Conservation (phyloP, 2,329 filamentous ascomycete species). For the Fusarium sp. region DNA sequence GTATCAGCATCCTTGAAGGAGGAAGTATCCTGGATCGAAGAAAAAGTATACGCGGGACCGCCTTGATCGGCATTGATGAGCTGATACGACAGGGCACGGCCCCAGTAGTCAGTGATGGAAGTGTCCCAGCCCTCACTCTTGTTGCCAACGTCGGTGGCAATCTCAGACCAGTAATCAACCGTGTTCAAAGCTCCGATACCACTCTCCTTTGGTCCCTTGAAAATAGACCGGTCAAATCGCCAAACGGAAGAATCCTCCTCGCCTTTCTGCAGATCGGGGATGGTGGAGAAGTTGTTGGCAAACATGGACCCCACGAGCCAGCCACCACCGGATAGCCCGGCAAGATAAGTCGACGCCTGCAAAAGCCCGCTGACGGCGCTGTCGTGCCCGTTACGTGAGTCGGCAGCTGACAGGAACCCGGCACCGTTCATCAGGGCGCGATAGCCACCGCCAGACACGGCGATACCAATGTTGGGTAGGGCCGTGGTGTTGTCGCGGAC, state of each 20-base stretch:
- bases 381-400: conserved; percentile 63
- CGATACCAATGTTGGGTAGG: conserved; percentile 73
- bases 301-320: conserved; percentile 87
- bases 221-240: conserved; percentile 52
- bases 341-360: conserved; percentile 81
- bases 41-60: conserved; percentile 81
- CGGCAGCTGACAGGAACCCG: conserved; percentile 81
- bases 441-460: conserved; percentile 85
- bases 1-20: conserved; percentile 53
- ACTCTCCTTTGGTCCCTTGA: conserved; percentile 48
- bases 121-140: conserved; percentile 50
- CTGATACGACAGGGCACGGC: conserved; percentile 82
- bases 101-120: conserved; percentile 88
- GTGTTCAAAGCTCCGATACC: conserved; percentile 32
- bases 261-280: conserved; percentile 40
- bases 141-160: conserved; percentile 44
- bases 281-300: conserved; percentile 82
- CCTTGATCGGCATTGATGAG: conserved; percentile 79
- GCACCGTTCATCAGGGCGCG: conserved; percentile 84
- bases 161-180: conserved; percentile 49
- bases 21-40: conserved; percentile 65
- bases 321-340: conserved; percentile 82
- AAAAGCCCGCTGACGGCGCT: conserved; percentile 82
- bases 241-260: conserved; percentile 46
- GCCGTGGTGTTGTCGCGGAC: conserved; percentile 40